Conservation (phyloP, 177 flowering plant species). For the Vitis hybrid region DNA sequence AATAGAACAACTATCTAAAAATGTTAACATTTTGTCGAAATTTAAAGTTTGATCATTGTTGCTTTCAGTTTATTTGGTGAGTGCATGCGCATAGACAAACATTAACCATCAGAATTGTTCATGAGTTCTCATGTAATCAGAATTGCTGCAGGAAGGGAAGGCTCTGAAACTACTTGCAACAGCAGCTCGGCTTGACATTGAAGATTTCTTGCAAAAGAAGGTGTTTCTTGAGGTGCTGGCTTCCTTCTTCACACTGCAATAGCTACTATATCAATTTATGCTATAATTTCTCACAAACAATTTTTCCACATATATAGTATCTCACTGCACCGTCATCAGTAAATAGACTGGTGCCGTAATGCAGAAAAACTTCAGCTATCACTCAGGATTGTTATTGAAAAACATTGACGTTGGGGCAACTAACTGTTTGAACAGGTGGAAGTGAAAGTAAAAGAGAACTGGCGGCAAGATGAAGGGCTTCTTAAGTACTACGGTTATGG, state of each 20-base stretch:
- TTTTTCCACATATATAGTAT: background rate
- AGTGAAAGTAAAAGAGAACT: constrained; percentile 88
- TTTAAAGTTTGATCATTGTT: too few relatives aligned
- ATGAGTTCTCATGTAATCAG: background rate
- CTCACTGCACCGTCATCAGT: background rate
- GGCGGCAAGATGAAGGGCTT: constrained; percentile 94
- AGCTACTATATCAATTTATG: background rate
- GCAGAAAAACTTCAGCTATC: too few relatives aligned
- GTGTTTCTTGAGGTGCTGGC: constrained; percentile 84
- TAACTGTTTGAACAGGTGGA: constrained; percentile 54
- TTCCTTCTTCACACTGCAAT: background rate
- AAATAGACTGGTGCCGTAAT: too few relatives aligned
- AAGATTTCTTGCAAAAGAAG: constrained; percentile 95
- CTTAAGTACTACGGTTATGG: constrained; percentile 87
- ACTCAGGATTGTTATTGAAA: too few relatives aligned
- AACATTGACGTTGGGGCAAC: too few relatives aligned
- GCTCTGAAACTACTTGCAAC: constrained; percentile 88
- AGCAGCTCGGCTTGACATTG: constrained; percentile 94
- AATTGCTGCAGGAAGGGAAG: constrained; percentile 68
- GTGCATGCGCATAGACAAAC: too few relatives aligned
- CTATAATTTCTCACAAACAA: background rate
- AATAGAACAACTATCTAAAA: too few relatives aligned
- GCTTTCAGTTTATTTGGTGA: too few relatives aligned
- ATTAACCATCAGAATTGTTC: too few relatives aligned
- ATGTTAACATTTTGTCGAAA: too few relatives aligned